phyloP scores from a whole-genome alignment of 805 yeast genomes.

The Candida cerambycidarum region DNA sequence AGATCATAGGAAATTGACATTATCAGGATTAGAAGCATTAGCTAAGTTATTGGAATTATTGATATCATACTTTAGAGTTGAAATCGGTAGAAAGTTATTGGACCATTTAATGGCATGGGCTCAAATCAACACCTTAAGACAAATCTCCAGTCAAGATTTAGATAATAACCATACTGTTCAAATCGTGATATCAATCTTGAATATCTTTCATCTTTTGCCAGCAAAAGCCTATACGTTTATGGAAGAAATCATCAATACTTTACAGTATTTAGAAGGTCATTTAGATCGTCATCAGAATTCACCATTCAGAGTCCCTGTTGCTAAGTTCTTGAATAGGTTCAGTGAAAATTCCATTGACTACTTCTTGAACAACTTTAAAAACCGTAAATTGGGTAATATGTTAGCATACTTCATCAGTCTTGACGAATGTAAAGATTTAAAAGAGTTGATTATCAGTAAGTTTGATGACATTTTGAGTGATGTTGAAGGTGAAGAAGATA shows the following conservation, averaged over 20 bases:
- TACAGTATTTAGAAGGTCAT: conserved; percentile 76
- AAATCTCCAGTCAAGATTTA: conserved; percentile 76
- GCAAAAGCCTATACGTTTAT: conserved; percentile 89
- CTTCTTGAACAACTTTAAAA: conserved; percentile 64
- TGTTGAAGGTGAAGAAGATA: conserved; percentile 48
- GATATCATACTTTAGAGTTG: conserved; percentile 93
- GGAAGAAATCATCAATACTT: conserved; percentile 77
- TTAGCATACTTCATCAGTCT: conserved; percentile 64
- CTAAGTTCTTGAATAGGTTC: conserved; percentile 81
- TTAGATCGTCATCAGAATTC: conserved; percentile 82
- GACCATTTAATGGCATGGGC: conserved; percentile 98
- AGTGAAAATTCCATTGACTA: conserved; percentile 71
- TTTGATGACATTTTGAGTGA: conserved; percentile 48
- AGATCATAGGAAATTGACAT: conserved; percentile 87
- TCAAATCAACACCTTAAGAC: conserved; percentile 71
- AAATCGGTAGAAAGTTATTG: conserved; percentile 87
- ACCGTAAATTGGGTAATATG: conserved; percentile 63
- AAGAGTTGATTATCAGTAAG: conserved; percentile 54
- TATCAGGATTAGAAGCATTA: conserved; percentile 85
- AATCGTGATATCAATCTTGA: conserved; percentile 84
- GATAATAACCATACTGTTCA: conserved; percentile 79
- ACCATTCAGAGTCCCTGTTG: conserved; percentile 89
- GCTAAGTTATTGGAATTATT: conserved; percentile 82
- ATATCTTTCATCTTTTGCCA: conserved; percentile 89
- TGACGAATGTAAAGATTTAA: conserved; percentile 55